A percentile compares a stretch with the other conserved stretches of the same genome.
These are phyloP conservation scores for Poterioochromonas sp. DNA, from an alignment of 352 stramenopile species.

Conservation along the genomic window DNA sequence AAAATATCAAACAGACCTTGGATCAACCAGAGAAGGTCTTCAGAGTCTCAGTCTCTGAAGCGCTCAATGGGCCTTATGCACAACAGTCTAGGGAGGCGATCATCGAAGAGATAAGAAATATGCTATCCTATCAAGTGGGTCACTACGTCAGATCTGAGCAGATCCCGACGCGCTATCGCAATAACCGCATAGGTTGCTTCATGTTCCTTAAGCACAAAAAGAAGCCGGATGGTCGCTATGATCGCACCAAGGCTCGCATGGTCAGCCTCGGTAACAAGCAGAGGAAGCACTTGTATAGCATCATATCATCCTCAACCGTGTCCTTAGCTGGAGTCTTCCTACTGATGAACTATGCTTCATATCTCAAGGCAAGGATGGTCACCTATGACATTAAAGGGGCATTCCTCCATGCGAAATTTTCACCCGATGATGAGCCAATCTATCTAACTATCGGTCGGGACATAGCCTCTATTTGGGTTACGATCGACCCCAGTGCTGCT, in stretches of 20 bases:
- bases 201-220: constrained; percentile 31
- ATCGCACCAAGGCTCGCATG: constrained; percentile 13
- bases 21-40: constrained; percentile 12
- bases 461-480: constrained; percentile 3
- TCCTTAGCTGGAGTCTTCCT: not conserved
- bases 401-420: constrained; percentile 10
- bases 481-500: constrained; percentile 17
- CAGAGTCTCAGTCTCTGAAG: not conserved
- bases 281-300: not conserved
- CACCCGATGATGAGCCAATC: not conserved
- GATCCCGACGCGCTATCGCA: not conserved
- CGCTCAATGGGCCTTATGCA: constrained; percentile 1
- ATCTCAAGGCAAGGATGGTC: not conserved
- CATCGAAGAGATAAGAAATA: constrained; percentile 24
- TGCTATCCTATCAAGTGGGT: constrained; percentile 30
- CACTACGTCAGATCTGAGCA: constrained; percentile 22
- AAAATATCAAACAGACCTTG: constrained; percentile 12
- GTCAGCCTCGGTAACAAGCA: constrained; percentile 16
- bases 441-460: constrained; percentile 15
- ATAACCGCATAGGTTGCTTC: constrained; percentile 4
- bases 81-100: not conserved
- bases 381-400: constrained; percentile 30
- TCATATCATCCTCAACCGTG: constrained; percentile 27
- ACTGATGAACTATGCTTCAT: not conserved
- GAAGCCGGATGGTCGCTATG: constrained; percentile 19